phyloP scores from a whole-genome alignment of 164 flowering plant species.

The Liquidambar formosana region DNA sequence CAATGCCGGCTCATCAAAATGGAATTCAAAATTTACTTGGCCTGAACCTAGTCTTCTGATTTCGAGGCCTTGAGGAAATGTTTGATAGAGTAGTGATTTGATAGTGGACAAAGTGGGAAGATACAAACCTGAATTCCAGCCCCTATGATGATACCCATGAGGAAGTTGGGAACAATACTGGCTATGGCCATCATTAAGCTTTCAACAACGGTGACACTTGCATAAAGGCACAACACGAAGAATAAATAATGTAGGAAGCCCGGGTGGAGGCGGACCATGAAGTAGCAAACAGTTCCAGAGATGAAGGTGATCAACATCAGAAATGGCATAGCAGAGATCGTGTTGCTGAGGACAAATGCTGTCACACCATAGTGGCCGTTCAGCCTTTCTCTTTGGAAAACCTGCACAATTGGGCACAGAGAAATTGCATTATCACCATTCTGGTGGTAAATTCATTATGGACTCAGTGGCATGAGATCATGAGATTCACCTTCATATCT shows the following conservation, averaged over 20 bases:
- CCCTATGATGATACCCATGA: slow-evolving; percentile 54
- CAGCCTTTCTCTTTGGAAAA: slow-evolving; percentile 39
- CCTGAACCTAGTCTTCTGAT: too few species aligned
- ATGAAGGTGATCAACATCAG: slow-evolving; percentile 33
- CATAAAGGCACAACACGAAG: slow-evolving; percentile 16
- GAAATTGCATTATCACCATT: too few species aligned
- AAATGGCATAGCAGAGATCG: slow-evolving; percentile 38
- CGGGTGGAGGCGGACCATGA: slow-evolving; percentile 35
- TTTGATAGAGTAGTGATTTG: too few species aligned
- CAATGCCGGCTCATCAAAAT: too few species aligned
- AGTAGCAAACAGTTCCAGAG: slow-evolving; percentile 40
- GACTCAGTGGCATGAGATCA: too few species aligned
- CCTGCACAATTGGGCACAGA: slow-evolving; percentile 5
- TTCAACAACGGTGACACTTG: slow-evolving; percentile 31
- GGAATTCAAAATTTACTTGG: too few species aligned
- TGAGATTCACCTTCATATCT: slow-evolving; percentile 45
- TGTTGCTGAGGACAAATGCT: slow-evolving; percentile 44
- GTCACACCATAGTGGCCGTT: slow-evolving; percentile 45
- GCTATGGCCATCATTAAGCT: slow-evolving; percentile 60
- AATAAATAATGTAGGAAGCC: slow-evolving; percentile 24
- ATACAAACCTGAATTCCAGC: slow-evolving; percentile 45
- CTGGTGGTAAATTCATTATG: too few species aligned
- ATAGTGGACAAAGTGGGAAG: background rate
- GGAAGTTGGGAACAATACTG: slow-evolving; percentile 46
- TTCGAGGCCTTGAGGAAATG: too few species aligned